Evolutionary conservation across 257 asterid genomes (phyloP), one percentile per base, ranked within the genome.

Genomic region (Apocynum venetum): DNA sequence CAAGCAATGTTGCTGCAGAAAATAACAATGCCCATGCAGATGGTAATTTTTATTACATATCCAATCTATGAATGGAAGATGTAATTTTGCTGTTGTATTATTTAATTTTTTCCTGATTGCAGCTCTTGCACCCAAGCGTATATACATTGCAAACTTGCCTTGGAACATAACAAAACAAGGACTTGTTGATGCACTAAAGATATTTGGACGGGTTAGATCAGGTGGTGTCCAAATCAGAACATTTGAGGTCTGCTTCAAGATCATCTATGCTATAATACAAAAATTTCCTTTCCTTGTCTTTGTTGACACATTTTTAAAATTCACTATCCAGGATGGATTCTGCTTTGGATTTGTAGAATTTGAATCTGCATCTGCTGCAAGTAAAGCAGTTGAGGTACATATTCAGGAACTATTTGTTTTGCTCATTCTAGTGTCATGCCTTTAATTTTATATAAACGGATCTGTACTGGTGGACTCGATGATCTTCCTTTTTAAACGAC

Each of bases 271-370:
- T 48, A 5, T 48, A 4, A 4, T 19, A 71, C 17, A 40, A 47
- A 59, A 75, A 36, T 69, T 41, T 52, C 36, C 43, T 8, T 43
- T 13, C 31, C 55, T 7, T 38, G 61, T 14, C 72, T 79, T 19
- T 66, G 25, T 46, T 80, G n/a, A 86, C 77, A 64, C 51, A 13
- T 13, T 78, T 56, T 78, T 41, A 0, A 53, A 67, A 66, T 8
- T 73, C 31, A 70, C 65, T 80, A 51, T 6, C 68, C 87, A 92
- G 94, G 97, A 91, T 69, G 94, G 93, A 6, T 92, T 86, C 61
- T 85, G 90, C 74, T 92, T 80, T 72, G 97, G 90, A 17, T 94
- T 94, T 69, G 97, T 89, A 53, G 91, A 92, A 36, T 92, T 91
- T 20, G 94, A 87, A 81, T 81, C 88, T 72, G 84, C 85, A 11